Conservation (phyloP, 495 filamentous ascomycete genomes). For the Xeromyces bisporus region DNA sequence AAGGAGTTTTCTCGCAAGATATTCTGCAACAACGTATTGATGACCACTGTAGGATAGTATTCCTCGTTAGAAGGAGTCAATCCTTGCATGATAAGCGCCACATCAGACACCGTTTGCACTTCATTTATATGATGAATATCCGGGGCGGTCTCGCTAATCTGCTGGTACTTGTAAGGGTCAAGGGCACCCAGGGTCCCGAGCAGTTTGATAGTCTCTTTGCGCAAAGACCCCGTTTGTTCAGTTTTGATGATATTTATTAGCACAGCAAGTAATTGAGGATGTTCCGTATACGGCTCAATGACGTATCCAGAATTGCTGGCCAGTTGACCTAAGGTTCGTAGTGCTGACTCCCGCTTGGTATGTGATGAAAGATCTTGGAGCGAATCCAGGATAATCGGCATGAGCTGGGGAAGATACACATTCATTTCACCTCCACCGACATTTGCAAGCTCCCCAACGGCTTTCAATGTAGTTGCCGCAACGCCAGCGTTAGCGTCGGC, state of each 20-base stretch:
- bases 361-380: constrained; percentile 84
- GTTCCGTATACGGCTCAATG: constrained; percentile 88
- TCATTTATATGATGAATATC: constrained; percentile 36
- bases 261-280: constrained; percentile 79
- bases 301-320: constrained; percentile 94
- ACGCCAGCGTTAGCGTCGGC: constrained; percentile 69
- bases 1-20: constrained; percentile 82
- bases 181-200: constrained; percentile 92
- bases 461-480: constrained; percentile 79
- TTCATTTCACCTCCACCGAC: constrained; percentile 88
- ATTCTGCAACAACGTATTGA: constrained; percentile 73
- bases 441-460: constrained; percentile 80
- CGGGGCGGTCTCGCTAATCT: constrained; percentile 31
- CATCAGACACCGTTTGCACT: constrained; percentile 63
- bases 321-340: constrained; percentile 80
- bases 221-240: constrained; percentile 63
- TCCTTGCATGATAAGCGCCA: constrained; percentile 92
- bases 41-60: constrained; percentile 95
- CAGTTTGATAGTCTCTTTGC: constrained; percentile 88
- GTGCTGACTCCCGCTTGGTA: constrained; percentile 73
- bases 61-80: constrained; percentile 95
- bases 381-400: constrained; percentile 85
- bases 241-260: constrained; percentile 86
- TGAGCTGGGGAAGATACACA: constrained; percentile 69
- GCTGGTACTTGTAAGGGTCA: constrained; percentile 89